A percentile compares a stretch with the other conserved stretches of the same genome.
Conservation (phyloP, 371 early-diverging fungal species). For the Syncephalastrum contaminatum region DNA sequence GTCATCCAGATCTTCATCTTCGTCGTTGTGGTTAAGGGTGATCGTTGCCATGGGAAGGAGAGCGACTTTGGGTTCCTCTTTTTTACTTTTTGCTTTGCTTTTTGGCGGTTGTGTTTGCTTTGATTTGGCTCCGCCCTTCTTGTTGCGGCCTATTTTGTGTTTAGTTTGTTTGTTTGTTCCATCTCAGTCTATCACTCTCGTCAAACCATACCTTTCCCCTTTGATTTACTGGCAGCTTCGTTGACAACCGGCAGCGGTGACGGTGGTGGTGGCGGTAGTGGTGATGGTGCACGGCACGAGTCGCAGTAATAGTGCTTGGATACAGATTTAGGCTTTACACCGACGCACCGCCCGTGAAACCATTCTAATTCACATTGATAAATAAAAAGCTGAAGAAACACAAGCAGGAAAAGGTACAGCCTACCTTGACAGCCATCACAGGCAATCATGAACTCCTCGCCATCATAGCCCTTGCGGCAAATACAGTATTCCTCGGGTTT, state of each 20-base stretch:
- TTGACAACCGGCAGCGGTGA: not conserved
- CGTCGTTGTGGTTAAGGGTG: conserved; percentile 7
- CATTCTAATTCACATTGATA: conserved; percentile 46
- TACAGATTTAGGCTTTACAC: conserved; percentile 49
- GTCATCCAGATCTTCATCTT: conserved; percentile 50
- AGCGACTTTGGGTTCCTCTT: not conserved
- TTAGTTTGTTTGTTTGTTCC: conserved; percentile 7
- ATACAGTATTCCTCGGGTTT: conserved; percentile 42
- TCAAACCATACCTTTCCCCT: conserved; percentile 9
- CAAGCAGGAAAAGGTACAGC: not conserved
- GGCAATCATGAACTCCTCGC: conserved; percentile 76
- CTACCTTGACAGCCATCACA: conserved; percentile 70
- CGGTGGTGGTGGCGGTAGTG: not conserved
- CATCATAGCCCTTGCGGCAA: conserved; percentile 63
- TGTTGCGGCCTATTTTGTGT: conserved; percentile 6
- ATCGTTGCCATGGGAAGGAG: not conserved
- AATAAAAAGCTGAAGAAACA: not conserved
- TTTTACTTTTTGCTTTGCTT: conserved; percentile 1
- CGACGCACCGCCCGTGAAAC: conserved; percentile 79
- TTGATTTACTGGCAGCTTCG: conserved; percentile 2
- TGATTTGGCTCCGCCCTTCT: conserved; percentile 3
- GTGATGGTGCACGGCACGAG: conserved; percentile 22
- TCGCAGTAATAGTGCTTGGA: conserved; percentile 54
- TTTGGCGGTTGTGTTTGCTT: conserved; percentile 1
- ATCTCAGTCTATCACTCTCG: not conserved